Conservation (phyloP, 768 basidiomycete species). For the Kwoniella botswanensis region DNA sequence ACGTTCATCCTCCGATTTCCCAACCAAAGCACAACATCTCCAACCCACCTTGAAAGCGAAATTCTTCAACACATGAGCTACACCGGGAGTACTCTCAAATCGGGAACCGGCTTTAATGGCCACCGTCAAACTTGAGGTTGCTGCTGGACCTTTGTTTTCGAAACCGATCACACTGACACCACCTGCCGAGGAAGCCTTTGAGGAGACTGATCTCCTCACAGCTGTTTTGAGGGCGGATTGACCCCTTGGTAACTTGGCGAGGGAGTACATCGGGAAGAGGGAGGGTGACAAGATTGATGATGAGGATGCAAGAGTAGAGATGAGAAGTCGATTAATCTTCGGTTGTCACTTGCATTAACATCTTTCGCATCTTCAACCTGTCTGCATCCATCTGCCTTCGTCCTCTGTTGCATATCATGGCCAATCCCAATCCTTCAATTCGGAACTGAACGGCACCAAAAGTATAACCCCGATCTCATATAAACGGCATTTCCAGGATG, state of each 20-base stretch:
- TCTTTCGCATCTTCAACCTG: too few species aligned
- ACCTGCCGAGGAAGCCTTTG: constrained; percentile 74
- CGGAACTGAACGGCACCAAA: constrained; percentile 5
- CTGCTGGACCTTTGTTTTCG: constrained; percentile 73
- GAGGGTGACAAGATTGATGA: constrained; percentile 12
- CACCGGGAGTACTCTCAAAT: constrained; percentile 84
- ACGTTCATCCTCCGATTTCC: not conserved
- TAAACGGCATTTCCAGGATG: not conserved
- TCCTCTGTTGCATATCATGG: not conserved
- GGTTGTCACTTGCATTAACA: not conserved
- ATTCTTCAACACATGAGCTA: constrained; percentile 94
- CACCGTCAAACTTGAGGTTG: constrained; percentile 80
- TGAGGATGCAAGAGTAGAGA: not conserved
- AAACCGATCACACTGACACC: constrained; percentile 79
- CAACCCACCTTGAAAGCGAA: constrained; percentile 93
- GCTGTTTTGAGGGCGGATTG: constrained; percentile 34
- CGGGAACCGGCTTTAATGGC: constrained; percentile 91
- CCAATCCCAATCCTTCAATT: constrained; percentile 12
- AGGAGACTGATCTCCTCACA: constrained; percentile 16
- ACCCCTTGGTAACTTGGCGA: constrained; percentile 28
- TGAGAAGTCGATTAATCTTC: not conserved
- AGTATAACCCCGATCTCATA: constrained; percentile 3
- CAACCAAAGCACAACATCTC: not conserved
- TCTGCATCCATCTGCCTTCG: not conserved
- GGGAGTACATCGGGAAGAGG: constrained; percentile 33